phyloP scores from a whole-genome alignment of 164 flowering plant species.

The Aristolochia fimbriata region DNA sequence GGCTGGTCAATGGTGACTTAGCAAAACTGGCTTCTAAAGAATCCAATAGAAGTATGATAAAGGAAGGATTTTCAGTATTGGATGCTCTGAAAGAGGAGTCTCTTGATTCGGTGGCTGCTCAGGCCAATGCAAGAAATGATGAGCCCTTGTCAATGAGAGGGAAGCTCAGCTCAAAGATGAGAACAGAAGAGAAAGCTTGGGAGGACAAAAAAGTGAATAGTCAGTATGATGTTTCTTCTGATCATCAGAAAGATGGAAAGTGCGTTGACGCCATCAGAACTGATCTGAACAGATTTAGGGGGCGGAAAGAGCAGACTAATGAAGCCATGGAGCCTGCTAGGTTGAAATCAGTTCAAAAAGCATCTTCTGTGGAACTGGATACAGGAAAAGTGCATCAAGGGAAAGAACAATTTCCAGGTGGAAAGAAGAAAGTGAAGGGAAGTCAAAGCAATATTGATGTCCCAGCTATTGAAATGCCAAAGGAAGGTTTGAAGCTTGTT shows the following conservation, averaged over 20 bases:
- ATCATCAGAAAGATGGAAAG: slow-evolving; percentile 14
- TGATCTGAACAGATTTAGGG: slow-evolving; percentile 14
- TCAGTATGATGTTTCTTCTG: slow-evolving; percentile 11
- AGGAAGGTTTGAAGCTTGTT: slow-evolving; percentile 19
- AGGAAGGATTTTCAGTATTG: slow-evolving; percentile 12
- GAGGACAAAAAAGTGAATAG: slow-evolving; percentile 9
- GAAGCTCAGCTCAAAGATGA: slow-evolving; percentile 16
- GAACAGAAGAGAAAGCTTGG: slow-evolving; percentile 13
- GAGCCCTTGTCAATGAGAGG: slow-evolving; percentile 8
- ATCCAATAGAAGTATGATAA: slow-evolving; percentile 10
- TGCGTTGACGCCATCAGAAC: slow-evolving; percentile 7
- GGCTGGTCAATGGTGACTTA: slow-evolving; percentile 9
- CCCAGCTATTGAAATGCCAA: slow-evolving; percentile 11
- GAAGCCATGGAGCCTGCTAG: slow-evolving; percentile 12
- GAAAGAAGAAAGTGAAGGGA: slow-evolving; percentile 33
- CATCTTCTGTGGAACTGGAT: slow-evolving; percentile 10
- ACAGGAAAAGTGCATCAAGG: slow-evolving; percentile 6
- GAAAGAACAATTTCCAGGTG: slow-evolving; percentile 16
- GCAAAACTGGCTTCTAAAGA: slow-evolving; percentile 12
- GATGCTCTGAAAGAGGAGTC: slow-evolving; percentile 20
- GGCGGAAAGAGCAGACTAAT: slow-evolving; percentile 16
- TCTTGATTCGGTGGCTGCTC: slow-evolving; percentile 10
- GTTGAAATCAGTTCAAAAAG: slow-evolving; percentile 14
- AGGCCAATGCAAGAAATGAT: not conserved
- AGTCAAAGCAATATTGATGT: slow-evolving; percentile 12